Conservation (phyloP, 208 protist genomes). For the Acanthamoeba castellanii region DNA sequence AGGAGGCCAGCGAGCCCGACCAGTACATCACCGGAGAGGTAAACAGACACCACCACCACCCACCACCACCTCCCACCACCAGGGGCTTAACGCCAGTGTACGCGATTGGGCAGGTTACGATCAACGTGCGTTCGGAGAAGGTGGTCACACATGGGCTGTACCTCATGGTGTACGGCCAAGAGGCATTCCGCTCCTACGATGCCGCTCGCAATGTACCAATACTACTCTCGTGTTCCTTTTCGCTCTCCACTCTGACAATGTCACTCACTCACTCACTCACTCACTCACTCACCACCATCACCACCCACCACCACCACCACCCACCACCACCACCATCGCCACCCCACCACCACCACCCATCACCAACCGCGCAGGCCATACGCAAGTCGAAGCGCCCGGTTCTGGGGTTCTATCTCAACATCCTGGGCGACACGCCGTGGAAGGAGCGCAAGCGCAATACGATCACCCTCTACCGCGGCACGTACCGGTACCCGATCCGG, state of each 20-base stretch:
- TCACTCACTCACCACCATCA: neutral
- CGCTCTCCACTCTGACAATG: neutral
- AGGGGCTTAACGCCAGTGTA: too few species aligned
- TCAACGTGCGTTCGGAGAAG: slow-evolving; percentile 43
- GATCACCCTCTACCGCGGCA: neutral
- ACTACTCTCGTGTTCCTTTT: neutral
- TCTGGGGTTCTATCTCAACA: neutral
- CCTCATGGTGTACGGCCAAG: slow-evolving; percentile 12
- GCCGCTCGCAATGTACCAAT: neutral
- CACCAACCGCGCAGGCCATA: neutral
- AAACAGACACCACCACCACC: neutral
- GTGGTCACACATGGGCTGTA: slow-evolving; percentile 21
- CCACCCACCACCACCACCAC: neutral
- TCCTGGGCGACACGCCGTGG: slow-evolving; percentile 11
- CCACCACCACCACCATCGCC: neutral
- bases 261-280: neutral
- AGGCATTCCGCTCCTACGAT: slow-evolving; percentile 27
- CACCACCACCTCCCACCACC: neutral
- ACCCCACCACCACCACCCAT: neutral
- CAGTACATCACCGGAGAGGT: slow-evolving; percentile 27
- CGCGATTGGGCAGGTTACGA: neutral
- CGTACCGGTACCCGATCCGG: slow-evolving; percentile 19
- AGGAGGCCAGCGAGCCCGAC: slow-evolving; percentile 7
- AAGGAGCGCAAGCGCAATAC: slow-evolving; percentile 28
- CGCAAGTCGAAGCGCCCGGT: neutral